Evolutionary conservation across 1,139 yeast genomes (phyloP).

Genomic region (Scheffersomyces illinoinensis): DNA sequence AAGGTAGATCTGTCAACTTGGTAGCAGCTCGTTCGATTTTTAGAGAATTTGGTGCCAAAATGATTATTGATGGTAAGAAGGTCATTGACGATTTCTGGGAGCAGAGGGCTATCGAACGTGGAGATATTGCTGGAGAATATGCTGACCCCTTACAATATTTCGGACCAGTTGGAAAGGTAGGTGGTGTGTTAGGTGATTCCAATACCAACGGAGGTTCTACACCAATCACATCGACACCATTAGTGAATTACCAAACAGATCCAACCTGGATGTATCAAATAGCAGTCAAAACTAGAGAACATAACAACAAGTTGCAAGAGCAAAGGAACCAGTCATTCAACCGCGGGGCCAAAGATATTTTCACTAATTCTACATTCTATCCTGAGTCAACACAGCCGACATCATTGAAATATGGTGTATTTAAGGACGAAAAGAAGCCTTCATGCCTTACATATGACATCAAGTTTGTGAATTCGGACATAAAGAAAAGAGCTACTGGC

Average conservation of each 20-base stretch:
- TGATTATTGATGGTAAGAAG: constrained; percentile 76
- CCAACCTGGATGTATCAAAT: constrained; percentile 88
- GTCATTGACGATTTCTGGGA: constrained; percentile 91
- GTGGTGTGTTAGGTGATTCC: constrained; percentile 10
- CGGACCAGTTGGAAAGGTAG: constrained; percentile 16
- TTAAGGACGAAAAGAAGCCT: constrained; percentile 10
- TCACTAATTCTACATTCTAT: constrained; percentile 74
- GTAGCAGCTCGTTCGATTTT: constrained; percentile 90
- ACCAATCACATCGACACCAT: constrained; percentile 41
- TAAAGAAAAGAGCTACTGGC: constrained; percentile 58
- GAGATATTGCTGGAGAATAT: constrained; percentile 75
- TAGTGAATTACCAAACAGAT: constrained; percentile 53
- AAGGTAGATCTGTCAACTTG: constrained; percentile 84
- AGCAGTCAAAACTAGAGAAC: constrained; percentile 72
- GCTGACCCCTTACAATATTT: constrained; percentile 70
- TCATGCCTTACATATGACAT: constrained; percentile 42
- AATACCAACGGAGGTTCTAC: constrained; percentile 21
- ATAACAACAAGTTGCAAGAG: constrained; percentile 61
- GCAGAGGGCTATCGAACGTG: constrained; percentile 64
- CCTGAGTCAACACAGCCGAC: constrained; percentile 80
- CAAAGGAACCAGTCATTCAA: constrained; percentile 55
- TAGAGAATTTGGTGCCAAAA: constrained; percentile 89
- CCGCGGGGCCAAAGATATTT: constrained; percentile 75
- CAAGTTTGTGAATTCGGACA: constrained; percentile 44
- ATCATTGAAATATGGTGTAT: constrained; percentile 28